A percentile compares a stretch with the other conserved stretches of the same genome.
phyloP scores from a whole-genome alignment of 1,139 yeast species.

The Pichia sp. region DNA sequence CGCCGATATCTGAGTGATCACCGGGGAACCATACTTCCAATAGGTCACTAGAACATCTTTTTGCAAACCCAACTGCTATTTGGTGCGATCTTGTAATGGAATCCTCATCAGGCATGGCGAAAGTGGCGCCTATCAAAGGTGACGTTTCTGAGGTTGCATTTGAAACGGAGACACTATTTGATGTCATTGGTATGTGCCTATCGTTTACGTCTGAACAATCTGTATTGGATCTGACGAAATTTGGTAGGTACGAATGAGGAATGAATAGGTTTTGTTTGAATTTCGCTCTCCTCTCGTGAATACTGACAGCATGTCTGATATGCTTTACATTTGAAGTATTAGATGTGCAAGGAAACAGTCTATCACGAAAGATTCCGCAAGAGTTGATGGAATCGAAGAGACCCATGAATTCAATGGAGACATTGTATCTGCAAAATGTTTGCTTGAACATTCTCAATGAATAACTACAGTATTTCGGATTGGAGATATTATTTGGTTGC shows the following conservation, averaged over 20 bases:
- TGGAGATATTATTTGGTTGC: slow-evolving; percentile 36
- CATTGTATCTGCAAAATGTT: slow-evolving; percentile 41
- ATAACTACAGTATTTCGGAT: slow-evolving; percentile 10
- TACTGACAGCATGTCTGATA: slow-evolving; percentile 56
- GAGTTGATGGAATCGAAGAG: slow-evolving; percentile 63
- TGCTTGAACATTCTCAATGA: slow-evolving; percentile 42
- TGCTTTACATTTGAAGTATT: slow-evolving; percentile 45
- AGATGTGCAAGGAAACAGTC: slow-evolving; percentile 50
- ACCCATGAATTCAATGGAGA: slow-evolving; percentile 50
- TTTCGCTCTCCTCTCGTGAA: slow-evolving; percentile 59
- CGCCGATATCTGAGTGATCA: slow-evolving; percentile 60
- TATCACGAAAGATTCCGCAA: slow-evolving; percentile 50
- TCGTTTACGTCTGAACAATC: background rate
- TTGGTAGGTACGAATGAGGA: slow-evolving; percentile 23
- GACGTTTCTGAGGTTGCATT: background rate
- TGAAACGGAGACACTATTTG: no score
- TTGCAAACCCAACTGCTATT: slow-evolving; percentile 3
- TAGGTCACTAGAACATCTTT: slow-evolving; percentile 29
- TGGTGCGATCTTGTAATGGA: slow-evolving; percentile 9
- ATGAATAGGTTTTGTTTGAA: slow-evolving; percentile 50
- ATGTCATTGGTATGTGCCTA: no score
- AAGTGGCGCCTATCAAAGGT: background rate
- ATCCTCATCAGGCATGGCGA: slow-evolving; percentile 4
- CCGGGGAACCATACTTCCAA: slow-evolving; percentile 61
- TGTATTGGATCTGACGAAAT: no score